A percentile compares a stretch with the other conserved stretches of the same genome.
Evolutionary conservation across 2,329 filamentous ascomycete genomes (phyloP).

Genomic region (Aspergillus proliferans): DNA sequence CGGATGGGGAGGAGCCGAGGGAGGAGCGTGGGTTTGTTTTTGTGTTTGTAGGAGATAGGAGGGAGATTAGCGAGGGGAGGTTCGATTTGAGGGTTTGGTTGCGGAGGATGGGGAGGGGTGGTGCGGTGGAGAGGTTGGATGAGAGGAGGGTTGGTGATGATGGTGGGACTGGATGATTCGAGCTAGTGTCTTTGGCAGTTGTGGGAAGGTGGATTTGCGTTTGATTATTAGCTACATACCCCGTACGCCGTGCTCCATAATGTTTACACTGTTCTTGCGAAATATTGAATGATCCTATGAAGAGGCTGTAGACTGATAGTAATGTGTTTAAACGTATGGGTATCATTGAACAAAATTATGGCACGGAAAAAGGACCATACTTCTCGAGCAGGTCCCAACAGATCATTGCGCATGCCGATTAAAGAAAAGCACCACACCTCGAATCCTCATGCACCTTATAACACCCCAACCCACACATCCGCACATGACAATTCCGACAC

Average conservation of each 20-base stretch:
- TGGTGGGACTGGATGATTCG: too few species aligned
- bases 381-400: too few species aligned
- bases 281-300: too few species aligned
- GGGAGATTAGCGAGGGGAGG: neutral
- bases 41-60: neutral
- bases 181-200: too few species aligned
- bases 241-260: too few species aligned
- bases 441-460: conserved; percentile 44
- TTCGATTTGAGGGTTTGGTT: neutral
- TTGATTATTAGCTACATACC: too few species aligned
- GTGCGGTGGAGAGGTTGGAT: neutral
- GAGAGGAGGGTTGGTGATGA: neutral
- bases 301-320: too few species aligned
- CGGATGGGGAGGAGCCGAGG: neutral
- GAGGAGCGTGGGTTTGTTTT: neutral
- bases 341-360: too few species aligned
- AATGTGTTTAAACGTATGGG: too few species aligned
- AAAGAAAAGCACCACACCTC: conserved; percentile 39
- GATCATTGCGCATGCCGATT: neutral
- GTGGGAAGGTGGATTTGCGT: too few species aligned
- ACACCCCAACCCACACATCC: conserved; percentile 44
- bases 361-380: too few species aligned
- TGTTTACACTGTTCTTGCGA: too few species aligned
- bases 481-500: conserved; percentile 42
- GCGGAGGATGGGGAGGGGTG: neutral